Evolutionary conservation across 129 eudicot genomes (phyloP).

Genomic region (Centrapalus pauciflorus): DNA sequence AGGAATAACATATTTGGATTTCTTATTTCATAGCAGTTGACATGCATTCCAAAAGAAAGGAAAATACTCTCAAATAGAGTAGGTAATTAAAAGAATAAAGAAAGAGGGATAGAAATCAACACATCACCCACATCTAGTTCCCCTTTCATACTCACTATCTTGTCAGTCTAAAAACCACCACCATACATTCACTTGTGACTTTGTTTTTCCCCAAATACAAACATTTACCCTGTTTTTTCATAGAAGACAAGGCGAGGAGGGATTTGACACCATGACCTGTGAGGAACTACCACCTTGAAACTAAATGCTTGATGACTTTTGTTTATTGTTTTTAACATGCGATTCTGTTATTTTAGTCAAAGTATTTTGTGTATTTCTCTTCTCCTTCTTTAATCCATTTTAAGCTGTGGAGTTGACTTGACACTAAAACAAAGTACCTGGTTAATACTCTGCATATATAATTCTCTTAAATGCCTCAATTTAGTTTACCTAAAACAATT

Average conservation of each 20-base stretch:
- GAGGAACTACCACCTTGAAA: background rate
- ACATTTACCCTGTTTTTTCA: background rate
- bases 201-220: no score
- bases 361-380: background rate
- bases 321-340: background rate
- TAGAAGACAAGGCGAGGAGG: background rate
- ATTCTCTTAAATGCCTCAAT: background rate
- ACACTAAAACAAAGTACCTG: background rate
- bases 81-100: background rate
- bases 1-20: background rate
- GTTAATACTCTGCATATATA: background rate
- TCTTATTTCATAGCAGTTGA: background rate
- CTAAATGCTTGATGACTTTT: background rate
- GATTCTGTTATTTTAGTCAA: background rate
- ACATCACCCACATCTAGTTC: background rate
- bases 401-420: background rate
- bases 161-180: background rate
- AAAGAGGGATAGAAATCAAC: background rate
- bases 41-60: background rate
- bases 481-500: background rate
- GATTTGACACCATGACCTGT: background rate
- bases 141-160: no score
- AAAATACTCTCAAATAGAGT: no score
- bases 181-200: background rate
- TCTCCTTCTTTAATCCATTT: background rate